Evolutionary conservation across 257 asterid genomes (phyloP).

Genomic region (Cynanchum wilfordii): DNA sequence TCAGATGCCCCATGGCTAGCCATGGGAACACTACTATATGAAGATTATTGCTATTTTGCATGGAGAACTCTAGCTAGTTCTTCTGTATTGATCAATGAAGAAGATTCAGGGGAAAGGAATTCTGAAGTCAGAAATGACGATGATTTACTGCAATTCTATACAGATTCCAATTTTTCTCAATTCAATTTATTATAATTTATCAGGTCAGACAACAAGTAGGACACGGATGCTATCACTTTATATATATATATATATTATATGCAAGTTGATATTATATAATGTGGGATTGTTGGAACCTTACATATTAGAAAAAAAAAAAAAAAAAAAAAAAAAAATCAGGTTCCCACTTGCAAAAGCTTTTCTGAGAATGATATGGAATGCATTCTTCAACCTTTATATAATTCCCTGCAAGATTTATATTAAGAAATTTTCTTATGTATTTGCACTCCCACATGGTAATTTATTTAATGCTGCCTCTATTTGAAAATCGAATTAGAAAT

Average conservation of each 20-base stretch:
- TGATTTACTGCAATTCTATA: neutral
- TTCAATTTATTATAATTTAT: neutral
- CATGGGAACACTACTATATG: slow-evolving; percentile 90
- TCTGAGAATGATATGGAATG: neutral
- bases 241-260: neutral
- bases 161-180: neutral
- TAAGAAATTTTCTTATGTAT: too few species aligned
- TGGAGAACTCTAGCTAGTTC: slow-evolving; percentile 14
- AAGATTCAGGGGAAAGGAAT: neutral
- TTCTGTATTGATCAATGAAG: neutral
- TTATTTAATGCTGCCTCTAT: too few species aligned
- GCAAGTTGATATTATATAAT: neutral
- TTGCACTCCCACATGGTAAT: too few species aligned
- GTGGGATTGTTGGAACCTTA: neutral
- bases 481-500: too few species aligned
- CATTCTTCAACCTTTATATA: neutral
- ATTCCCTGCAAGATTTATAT: too few species aligned
- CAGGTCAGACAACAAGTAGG: neutral
- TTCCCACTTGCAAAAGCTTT: neutral
- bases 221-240: neutral
- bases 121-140: neutral
- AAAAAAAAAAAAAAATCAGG: neutral
- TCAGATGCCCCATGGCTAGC: slow-evolving; percentile 87
- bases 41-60: slow-evolving; percentile 43
- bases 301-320: neutral